Evolutionary conservation across 805 yeast genomes (phyloP).

Genomic region (Metschnikowia aberdeeniae): DNA sequence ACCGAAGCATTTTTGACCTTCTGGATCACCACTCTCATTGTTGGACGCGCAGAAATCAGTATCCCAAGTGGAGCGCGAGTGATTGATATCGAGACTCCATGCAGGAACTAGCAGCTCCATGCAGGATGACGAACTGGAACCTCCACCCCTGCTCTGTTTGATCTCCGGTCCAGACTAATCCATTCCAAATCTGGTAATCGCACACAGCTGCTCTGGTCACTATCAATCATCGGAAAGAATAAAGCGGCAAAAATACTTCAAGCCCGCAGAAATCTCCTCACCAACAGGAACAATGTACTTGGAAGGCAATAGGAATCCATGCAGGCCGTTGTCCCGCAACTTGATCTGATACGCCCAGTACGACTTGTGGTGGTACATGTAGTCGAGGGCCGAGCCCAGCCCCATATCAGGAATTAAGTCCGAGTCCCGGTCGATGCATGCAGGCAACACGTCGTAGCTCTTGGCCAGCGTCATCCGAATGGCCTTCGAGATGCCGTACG

Average conservation of each 20-base stretch:
- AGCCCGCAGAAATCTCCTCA: conserved; percentile 62
- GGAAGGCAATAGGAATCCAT: conserved; percentile 76
- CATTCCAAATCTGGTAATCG: not conserved
- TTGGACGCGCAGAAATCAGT: too few relatives aligned
- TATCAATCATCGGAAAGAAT: conserved; percentile 27
- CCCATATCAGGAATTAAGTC: conserved; percentile 73
- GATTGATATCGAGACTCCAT: not conserved
- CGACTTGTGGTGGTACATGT: conserved; percentile 78
- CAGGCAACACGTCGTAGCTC: conserved; percentile 64
- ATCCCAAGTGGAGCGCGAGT: not conserved
- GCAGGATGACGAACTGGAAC: too few relatives aligned
- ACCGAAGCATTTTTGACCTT: conserved; percentile 88
- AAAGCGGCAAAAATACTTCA: conserved; percentile 55
- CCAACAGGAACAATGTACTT: conserved; percentile 74
- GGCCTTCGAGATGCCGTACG: conserved; percentile 74
- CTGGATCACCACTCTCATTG: conserved; percentile 88
- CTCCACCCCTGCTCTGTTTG: too few relatives aligned
- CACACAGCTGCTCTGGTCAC: not conserved
- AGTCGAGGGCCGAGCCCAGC: conserved; percentile 76
- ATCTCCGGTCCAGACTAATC: too few relatives aligned
- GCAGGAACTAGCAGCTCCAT: not conserved
- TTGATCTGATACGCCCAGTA: conserved; percentile 83
- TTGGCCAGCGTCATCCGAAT: conserved; percentile 63
- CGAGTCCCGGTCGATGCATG: conserved; percentile 74
- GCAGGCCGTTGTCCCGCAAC: conserved; percentile 75